Percentiles rank a stretch among this genome's conserved stretches.
Evolutionary conservation across 2,329 filamentous ascomycete genomes (phyloP).

Genomic region (Penicillium janthinellum): DNA sequence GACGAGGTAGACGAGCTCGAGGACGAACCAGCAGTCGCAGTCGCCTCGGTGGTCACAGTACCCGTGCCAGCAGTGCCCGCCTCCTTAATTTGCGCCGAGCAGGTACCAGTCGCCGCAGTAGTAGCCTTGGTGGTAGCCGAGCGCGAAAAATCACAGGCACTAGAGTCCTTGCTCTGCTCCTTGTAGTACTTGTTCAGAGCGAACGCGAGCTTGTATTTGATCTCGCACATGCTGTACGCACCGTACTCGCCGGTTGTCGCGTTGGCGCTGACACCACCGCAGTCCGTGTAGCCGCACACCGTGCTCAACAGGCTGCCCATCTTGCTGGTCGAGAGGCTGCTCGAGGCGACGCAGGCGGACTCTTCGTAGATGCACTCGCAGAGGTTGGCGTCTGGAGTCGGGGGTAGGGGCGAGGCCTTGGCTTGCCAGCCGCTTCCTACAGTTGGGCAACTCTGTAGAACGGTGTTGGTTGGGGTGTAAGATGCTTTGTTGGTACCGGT

Average conservation of each 20-base stretch:
- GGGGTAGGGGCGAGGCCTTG: conserved; percentile 66
- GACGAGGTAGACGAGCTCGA: conserved; percentile 26
- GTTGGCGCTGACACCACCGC: conserved; percentile 43
- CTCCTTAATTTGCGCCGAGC: conserved; percentile 41
- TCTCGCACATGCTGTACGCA: conserved; percentile 50
- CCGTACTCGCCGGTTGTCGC: conserved; percentile 47
- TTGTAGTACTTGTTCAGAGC: conserved; percentile 49
- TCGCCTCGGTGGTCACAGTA: conserved; percentile 40
- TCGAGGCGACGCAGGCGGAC: conserved; percentile 67
- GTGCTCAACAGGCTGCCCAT: conserved; percentile 61
- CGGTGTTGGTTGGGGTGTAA: conserved; percentile 73
- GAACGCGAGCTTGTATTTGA: conserved; percentile 47
- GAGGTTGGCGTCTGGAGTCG: conserved; percentile 72
- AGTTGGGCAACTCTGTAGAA: conserved; percentile 68
- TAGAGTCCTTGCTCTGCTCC: conserved; percentile 39
- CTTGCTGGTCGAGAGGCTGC: conserved; percentile 29
- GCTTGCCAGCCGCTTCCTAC: conserved; percentile 68
- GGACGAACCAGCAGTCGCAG: conserved; percentile 29
- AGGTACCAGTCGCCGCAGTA: conserved; percentile 40
- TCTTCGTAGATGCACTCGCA: conserved; percentile 82
- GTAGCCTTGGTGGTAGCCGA: conserved; percentile 42
- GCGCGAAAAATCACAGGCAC: conserved; percentile 48
- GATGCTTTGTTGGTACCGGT: conserved; percentile 62
- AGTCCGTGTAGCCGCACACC: conserved; percentile 46
- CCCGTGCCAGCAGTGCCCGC: conserved; percentile 45